These are phyloP conservation scores for Amanita brunnescens DNA, from an alignment of 768 basidiomycete species.

Conservation along the genomic window DNA sequence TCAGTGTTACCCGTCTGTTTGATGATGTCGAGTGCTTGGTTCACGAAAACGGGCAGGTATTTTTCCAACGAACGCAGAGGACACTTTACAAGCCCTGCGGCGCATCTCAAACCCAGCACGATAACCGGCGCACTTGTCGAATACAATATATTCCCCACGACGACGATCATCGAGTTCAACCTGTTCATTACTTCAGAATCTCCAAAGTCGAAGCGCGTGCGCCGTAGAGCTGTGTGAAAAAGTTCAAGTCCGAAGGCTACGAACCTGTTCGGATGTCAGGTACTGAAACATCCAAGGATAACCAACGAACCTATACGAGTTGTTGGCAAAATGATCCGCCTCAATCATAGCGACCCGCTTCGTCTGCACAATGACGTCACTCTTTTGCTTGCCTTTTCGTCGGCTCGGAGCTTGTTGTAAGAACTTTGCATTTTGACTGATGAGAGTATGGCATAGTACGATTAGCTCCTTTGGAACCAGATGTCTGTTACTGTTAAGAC, in stretches of 20 bases:
- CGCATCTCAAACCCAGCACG: slow-evolving; percentile 66
- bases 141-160: slow-evolving; percentile 90
- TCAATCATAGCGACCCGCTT: slow-evolving; percentile 54
- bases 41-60: slow-evolving; percentile 74
- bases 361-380: slow-evolving; percentile 65
- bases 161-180: slow-evolving; percentile 76
- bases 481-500: slow-evolving; percentile 76
- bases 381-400: slow-evolving; percentile 30
- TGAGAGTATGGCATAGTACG: slow-evolving; percentile 78
- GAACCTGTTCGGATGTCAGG: slow-evolving; percentile 42
- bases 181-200: slow-evolving; percentile 69
- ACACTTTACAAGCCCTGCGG: slow-evolving; percentile 74
- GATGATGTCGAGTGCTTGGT: slow-evolving; percentile 77
- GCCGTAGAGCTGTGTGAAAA: slow-evolving; percentile 78
- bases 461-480: slow-evolving; percentile 65
- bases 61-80: slow-evolving; percentile 69
- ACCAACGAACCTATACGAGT: slow-evolving; percentile 69
- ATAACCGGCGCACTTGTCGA: slow-evolving; percentile 72
- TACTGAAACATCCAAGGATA: neutral
- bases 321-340: slow-evolving; percentile 69
- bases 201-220: slow-evolving; percentile 79
- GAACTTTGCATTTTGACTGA: slow-evolving; percentile 87
- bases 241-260: slow-evolving; percentile 89
- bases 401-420: slow-evolving; percentile 49
- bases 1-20: slow-evolving; percentile 80